phyloP scores from a whole-genome alignment of 1,284 basidiomycete species.

The Apiotrichum mycotoxinovorans region DNA sequence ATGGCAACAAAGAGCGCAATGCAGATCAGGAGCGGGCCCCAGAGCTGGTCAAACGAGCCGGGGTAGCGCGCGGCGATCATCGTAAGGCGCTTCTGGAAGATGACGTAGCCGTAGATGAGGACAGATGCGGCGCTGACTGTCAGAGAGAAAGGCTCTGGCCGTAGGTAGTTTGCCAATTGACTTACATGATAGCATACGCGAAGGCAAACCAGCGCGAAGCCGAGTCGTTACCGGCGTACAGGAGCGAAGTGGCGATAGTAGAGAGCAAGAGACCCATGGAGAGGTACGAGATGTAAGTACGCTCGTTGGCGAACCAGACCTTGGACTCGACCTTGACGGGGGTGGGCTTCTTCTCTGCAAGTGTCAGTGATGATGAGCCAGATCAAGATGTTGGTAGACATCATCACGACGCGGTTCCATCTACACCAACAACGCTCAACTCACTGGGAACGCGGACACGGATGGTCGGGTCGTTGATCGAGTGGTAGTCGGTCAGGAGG shows the following conservation, averaged over 20 bases:
- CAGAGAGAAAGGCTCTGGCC: neutral
- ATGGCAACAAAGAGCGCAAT: slow-evolving; percentile 76
- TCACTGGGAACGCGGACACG: slow-evolving; percentile 41
- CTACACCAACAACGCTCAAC: slow-evolving; percentile 7
- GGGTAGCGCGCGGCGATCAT: slow-evolving; percentile 87
- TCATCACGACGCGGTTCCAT: neutral
- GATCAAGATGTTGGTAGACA: neutral
- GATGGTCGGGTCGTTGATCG: slow-evolving; percentile 43
- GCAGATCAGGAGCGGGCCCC: slow-evolving; percentile 76
- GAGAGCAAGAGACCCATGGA: slow-evolving; percentile 81
- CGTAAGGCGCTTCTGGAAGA: slow-evolving; percentile 85
- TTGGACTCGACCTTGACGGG: slow-evolving; percentile 93
- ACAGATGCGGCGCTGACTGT: slow-evolving; percentile 41
- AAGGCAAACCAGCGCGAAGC: slow-evolving; percentile 77
- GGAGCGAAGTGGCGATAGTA: slow-evolving; percentile 76
- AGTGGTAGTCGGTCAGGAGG: slow-evolving; percentile 43
- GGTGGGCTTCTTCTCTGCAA: slow-evolving; percentile 71
- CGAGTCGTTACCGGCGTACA: slow-evolving; percentile 56
- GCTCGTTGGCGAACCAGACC: slow-evolving; percentile 98
- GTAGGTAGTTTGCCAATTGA: neutral
- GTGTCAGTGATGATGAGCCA: slow-evolving; percentile 6
- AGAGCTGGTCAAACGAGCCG: slow-evolving; percentile 80
- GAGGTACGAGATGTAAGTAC: slow-evolving; percentile 91
- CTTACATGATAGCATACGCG: slow-evolving; percentile 70
- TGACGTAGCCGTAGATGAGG: slow-evolving; percentile 71